phyloP scores from a whole-genome alignment of 202 grass and related monocot genomes.

The Cymbopogon flexuosus region DNA sequence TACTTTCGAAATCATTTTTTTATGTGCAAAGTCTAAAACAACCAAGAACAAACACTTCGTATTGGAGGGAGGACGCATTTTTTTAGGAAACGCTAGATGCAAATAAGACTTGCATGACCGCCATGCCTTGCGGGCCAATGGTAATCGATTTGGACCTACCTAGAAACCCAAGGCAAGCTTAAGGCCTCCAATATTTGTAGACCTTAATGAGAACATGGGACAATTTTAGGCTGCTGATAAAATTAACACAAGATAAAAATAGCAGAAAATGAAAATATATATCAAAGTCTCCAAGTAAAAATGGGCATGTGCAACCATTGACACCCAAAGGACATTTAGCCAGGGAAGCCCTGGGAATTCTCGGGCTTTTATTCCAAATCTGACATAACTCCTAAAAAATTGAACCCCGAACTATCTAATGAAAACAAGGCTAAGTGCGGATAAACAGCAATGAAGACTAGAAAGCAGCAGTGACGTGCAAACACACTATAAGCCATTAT shows the following conservation, averaged over 20 bases:
- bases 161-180: not conserved
- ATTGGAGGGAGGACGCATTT: not conserved
- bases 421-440: not conserved
- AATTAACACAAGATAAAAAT: not conserved
- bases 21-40: not conserved
- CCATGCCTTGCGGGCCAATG: not conserved
- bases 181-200: not conserved
- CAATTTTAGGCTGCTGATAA: not conserved
- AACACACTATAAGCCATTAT: not conserved
- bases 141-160: not conserved
- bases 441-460: not conserved
- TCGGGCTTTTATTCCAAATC: not conserved
- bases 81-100: not conserved
- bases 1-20: not conserved
- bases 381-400: not conserved
- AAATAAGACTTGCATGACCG: not conserved
- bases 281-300: not conserved
- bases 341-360: not conserved
- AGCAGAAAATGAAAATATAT: not conserved
- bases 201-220: not conserved
- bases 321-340: not conserved
- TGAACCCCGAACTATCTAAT: not conserved
- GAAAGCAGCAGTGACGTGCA: not conserved
- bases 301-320: not conserved
- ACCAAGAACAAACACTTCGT: not conserved